phyloP scores from a whole-genome alignment of 306 rosid species.

The Quercus berberidifolia region DNA sequence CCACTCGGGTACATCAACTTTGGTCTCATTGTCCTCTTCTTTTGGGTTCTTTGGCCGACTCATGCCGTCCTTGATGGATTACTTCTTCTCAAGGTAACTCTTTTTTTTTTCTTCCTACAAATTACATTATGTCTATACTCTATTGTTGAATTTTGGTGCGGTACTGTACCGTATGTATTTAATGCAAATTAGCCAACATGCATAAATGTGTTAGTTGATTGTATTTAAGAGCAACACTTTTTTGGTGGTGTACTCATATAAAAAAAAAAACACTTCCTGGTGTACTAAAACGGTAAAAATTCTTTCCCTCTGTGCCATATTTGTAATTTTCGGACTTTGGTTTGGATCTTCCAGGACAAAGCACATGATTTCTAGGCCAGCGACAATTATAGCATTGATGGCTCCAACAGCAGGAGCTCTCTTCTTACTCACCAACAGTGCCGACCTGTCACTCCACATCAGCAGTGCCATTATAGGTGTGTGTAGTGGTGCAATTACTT shows the following conservation, averaged over 20 bases:
- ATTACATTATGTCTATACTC: not conserved
- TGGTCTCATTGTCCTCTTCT: constrained; percentile 81
- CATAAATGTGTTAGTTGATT: constrained; percentile 19
- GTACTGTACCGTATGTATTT: constrained; percentile 21
- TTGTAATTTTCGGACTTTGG: not conserved
- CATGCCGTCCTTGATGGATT: constrained; percentile 61
- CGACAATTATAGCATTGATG: constrained; percentile 34
- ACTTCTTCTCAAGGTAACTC: constrained; percentile 56
- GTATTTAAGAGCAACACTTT: no score
- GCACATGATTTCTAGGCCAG: constrained; percentile 52
- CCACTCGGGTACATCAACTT: constrained; percentile 45
- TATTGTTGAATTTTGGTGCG: not conserved
- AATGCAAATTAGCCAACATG: constrained; percentile 21
- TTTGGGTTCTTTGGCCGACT: constrained; percentile 94
- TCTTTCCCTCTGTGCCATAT: not conserved
- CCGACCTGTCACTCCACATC: constrained; percentile 30
- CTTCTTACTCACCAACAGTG: constrained; percentile 49
- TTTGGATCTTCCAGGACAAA: constrained; percentile 44
- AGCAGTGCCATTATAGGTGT: constrained; percentile 76
- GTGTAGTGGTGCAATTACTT: constrained; percentile 72
- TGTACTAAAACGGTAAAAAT: not conserved
- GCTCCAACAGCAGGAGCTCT: constrained; percentile 59
- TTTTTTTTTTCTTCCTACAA: not conserved
- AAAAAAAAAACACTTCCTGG: no score
- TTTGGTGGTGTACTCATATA: not conserved